Percentiles rank a stretch among this genome's conserved stretches.
Conservation (phyloP, 345 rosid species). For the Sisymbrium altissimum region DNA sequence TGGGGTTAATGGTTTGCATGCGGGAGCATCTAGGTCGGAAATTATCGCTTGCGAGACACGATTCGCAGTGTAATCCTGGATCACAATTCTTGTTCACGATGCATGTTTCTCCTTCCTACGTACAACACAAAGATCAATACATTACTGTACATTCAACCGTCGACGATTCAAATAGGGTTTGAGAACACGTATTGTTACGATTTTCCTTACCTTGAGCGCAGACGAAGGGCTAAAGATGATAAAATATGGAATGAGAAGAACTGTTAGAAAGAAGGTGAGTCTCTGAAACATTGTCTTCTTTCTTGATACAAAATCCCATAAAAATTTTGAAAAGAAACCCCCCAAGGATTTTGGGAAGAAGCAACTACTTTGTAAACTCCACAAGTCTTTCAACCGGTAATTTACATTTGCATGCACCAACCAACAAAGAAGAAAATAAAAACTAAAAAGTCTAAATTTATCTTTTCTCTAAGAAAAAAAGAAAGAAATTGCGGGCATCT, state of each 20-base stretch:
- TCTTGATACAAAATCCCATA: conserved; percentile 26
- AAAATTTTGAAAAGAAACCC: neutral
- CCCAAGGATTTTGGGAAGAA: conserved; percentile 28
- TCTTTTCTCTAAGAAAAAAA: neutral
- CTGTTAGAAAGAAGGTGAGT: conserved; percentile 19
- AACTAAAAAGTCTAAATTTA: conserved; percentile 26
- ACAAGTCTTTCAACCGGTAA: neutral
- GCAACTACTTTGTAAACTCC: conserved; percentile 9
- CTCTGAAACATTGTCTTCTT: conserved; percentile 40
- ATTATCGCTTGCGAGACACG: conserved; percentile 59
- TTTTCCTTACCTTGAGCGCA: conserved; percentile 55
- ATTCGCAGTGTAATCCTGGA: conserved; percentile 64
- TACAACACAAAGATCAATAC: conserved; percentile 7
- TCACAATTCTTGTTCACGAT: conserved; percentile 48
- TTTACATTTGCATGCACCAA: conserved; percentile 10
- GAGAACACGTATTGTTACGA: neutral
- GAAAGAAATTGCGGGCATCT: conserved; percentile 1
- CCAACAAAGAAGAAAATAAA: neutral
- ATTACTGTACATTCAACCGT: neutral
- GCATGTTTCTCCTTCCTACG: conserved; percentile 82
- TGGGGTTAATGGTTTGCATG: conserved; percentile 57
- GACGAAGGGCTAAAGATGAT: conserved; percentile 41
- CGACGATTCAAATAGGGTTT: neutral
- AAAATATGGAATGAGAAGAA: conserved; percentile 34
- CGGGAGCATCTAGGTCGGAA: conserved; percentile 73